Conservation (phyloP, 228 moss, liverwort and hornwort species). For the Sphagnum fallax region DNA sequence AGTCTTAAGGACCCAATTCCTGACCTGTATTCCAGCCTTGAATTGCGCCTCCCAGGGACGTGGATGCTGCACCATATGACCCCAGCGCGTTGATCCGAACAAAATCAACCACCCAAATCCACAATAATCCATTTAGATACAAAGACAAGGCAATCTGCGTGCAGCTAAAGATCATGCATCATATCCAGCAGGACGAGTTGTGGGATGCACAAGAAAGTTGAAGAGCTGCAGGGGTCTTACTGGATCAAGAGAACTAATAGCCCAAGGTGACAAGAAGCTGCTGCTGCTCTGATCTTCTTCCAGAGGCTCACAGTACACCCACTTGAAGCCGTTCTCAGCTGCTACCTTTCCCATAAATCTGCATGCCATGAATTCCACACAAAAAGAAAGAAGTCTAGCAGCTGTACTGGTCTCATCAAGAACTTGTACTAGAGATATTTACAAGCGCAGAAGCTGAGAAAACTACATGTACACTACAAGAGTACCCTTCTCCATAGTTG, state of each 20-base stretch:
- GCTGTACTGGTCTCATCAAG: too few relatives aligned
- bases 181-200: too few relatives aligned
- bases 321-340: conserved; percentile 84
- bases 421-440: too few relatives aligned
- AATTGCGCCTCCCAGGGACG: conserved; percentile 93
- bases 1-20: background rate
- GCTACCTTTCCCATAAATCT: conserved; percentile 94
- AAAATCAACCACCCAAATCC: too few relatives aligned
- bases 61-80: conserved; percentile 47
- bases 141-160: too few relatives aligned
- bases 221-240: conserved; percentile 23
- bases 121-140: too few relatives aligned
- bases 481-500: conserved; percentile 94
- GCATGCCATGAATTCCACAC: background rate
- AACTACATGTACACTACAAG: background rate
- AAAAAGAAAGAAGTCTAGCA: too few relatives aligned
- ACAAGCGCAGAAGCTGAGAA: too few relatives aligned
- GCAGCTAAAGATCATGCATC: too few relatives aligned
- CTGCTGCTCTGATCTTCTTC: conserved; percentile 49
- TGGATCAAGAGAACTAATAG: conserved; percentile 55
- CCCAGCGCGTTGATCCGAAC: too few relatives aligned
- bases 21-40: conserved; percentile 62
- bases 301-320: conserved; percentile 71
- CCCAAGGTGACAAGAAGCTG: conserved; percentile 58
- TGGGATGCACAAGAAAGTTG: too few relatives aligned